Base-by-base conservation (phyloP, 345 rosid genomes). In the Acer yangbiense region DNA sequence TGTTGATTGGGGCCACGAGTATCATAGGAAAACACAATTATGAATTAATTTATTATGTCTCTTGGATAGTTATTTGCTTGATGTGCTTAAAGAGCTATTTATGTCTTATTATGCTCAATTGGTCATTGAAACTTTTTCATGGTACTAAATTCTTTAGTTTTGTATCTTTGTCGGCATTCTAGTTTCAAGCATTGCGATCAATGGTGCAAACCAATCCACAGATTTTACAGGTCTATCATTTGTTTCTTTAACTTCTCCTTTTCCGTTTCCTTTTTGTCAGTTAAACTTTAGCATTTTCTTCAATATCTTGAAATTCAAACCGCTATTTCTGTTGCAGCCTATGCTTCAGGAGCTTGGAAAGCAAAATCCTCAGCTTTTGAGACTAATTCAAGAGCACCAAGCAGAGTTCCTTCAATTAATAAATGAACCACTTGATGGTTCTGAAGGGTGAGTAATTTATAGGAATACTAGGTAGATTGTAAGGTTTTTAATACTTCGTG, bases 341-440 rank as follows among this genome's bases (percentile, higher is more conserved):
- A 92, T 96, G 98, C 98, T 96, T 82, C 99, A 92, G 82, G 99
- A 96, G 83, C 98, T 96, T 77, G 98, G 99, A 74, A 96, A 94
- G 86, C 99, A 96, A 76, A 96, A 96, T 63, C 99, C 99, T 39
- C 97, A 94, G 78, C 95, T 96, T 69, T 85, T 94, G 70, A 88
- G 98, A 88, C 75, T 89, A 77, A 94, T 96, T 76, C 95, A 96
- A 82, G 98, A 96, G 86, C 97, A 94, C 82, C 91, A 92, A 35
- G 86, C 93, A 23, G 99, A 96, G 86, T 96, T 96, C 83, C 95
- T 96, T 83, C 98, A 88, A 84, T 68, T 94, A 85, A 88, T 96
- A 85, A 96, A 94, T 80, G 99, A 96, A 82, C 99, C 98, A 9
- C 82, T 85, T 76, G 99, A 92, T 58, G 98, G 94, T 82, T 90